Base-by-base conservation (phyloP, 2,329 filamentous ascomycete genomes). In the Scytalidium sp. region DNA sequence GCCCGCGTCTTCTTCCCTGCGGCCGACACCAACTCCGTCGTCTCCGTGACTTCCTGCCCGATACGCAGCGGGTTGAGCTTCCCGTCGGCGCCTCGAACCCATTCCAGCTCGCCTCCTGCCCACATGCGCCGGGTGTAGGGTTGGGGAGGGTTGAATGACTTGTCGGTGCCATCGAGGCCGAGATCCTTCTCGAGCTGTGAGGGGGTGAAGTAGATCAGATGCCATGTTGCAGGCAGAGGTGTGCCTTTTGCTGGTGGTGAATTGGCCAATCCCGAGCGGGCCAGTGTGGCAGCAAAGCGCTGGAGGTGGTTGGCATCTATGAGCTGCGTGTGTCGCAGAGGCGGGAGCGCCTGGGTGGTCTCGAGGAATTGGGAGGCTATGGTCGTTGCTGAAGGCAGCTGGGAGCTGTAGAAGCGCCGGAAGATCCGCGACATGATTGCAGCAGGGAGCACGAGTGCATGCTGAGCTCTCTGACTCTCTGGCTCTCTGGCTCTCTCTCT, bases 111-210 rank as follows among this genome's bases (percentile, higher is more conserved):
- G 0, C 84, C 84, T 1, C 83, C 83, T 0, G 83, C 83, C 84
- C 84, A 87, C 83, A 87, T 86, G 11, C 83, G 72, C 23, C 83
- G 67, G 2, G 80, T 83, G 50, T 85, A 87, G 0, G 82, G 82
- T 3, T 67, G 53, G 0, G 79, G 73, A 0, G 82, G 76, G 56
- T 84, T 86, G 61, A 81, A 85, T 0, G 76, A 76, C 1, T 61
- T 67, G 64, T 87, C 83, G 0, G 79, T 83, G 13, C 84, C 84
- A 61, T 87, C 83, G 0, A 62, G 53, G 0, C 81, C 82, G 1
- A 87, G 71, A 6, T 79, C 72, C 1, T 60, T 53, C 57, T 85
- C 83, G 0, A 79, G 53, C 3, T 77, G 76, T 0, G 68, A 67
- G 0, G 83, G 81, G 0, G 81, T 84, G 60, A 87, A 86, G 62